Percentiles rank a stretch among this genome's conserved stretches.
These are phyloP conservation scores for Solanum paucissectum DNA, from an alignment of 257 asterid genomes.

Conservation along the genomic window DNA sequence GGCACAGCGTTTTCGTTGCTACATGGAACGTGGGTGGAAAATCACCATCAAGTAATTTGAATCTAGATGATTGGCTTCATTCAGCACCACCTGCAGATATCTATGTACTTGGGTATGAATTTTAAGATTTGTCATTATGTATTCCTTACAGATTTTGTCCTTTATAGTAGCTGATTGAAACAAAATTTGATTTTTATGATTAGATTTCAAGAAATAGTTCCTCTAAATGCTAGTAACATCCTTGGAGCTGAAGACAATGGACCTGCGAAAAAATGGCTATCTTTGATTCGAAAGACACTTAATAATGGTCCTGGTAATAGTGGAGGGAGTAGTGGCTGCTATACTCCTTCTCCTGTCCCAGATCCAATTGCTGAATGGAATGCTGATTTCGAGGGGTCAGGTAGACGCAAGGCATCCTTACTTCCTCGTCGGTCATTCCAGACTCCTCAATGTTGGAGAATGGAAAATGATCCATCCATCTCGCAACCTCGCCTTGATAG, in stretches of 20 bases:
- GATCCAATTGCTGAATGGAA: conserved; percentile 87
- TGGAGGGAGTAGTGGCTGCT: conserved; percentile 51
- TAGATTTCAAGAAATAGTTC: conserved; percentile 98
- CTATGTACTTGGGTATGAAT: conserved; percentile 83
- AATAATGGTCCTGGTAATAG: conserved; percentile 56
- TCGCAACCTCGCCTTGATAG: conserved; percentile 72
- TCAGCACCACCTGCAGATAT: conserved; percentile 97
- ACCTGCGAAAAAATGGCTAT: conserved; percentile 88
- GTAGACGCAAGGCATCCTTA: conserved; percentile 56
- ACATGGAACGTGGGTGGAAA: conserved; percentile 99
- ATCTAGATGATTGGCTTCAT: conserved; percentile 90
- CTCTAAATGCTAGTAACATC: conserved; percentile 89
- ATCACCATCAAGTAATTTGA: conserved; percentile 69
- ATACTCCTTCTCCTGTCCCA: conserved; percentile 87
- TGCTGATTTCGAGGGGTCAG: conserved; percentile 88
- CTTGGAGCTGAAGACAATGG: conserved; percentile 98
- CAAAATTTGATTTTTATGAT: background rate
- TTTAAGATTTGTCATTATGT: background rate
- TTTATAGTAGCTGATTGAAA: background rate
- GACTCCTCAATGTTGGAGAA: conserved; percentile 61
- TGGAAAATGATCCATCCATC: conserved; percentile 52
- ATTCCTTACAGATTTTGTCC: background rate
- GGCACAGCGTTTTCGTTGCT: conserved; percentile 67
- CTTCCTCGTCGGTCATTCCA: conserved; percentile 87
- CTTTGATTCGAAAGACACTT: conserved; percentile 64